Evolutionary conservation across 2,329 filamentous ascomycete genomes (phyloP), one percentile per base, ranked within the genome.

Genomic region (Monosporascus ibericus): DNA sequence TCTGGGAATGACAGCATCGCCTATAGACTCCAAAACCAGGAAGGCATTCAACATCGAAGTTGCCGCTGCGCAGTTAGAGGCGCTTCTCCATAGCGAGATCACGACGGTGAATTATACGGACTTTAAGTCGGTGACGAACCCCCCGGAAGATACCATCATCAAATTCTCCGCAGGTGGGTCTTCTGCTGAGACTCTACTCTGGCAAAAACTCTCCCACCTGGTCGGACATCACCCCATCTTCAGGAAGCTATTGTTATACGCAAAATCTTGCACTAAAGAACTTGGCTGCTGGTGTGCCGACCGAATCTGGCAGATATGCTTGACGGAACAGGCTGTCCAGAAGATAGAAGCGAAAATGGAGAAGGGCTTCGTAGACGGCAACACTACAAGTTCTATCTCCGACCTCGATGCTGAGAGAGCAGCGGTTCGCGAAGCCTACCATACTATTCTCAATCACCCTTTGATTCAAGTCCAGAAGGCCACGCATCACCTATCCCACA

Each of bases 1-100:
- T 20, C 88, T 99, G 59, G 92, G 92, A 25, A 96, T 97, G 92
- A 99, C 94, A 1, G 94, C 94, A 7, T 97, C 94, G 0, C 94
- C 94, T 0, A 86, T 96, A 3, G 92, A 97, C 70, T 84, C 89
- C 0, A 87, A 89, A 63, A 80, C 81, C 0, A 46, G 24, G 20
- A 85, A 34, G 30, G 30, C 1, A 34, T 14, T 34, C 30, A 34
- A 96, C 58, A 79, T 95, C 27, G 75, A 77, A 17, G 75, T 82
- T 54, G 89, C 88, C 38, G 88, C 89, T 0, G 72, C 74, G 54
- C 83, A 88, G 50, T 79, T 99, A 0, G 92, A 97, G 65, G 77
- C 71, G 1, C 75, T 95, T 38, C 75, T 99, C 1, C 81, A 94
- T 64, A 88, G 86, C 66, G 84, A 86, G 61, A 96, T 99, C 63